Conservation (phyloP, 805 yeast species). For the Cyberlindnera xishuangbannaensis region DNA sequence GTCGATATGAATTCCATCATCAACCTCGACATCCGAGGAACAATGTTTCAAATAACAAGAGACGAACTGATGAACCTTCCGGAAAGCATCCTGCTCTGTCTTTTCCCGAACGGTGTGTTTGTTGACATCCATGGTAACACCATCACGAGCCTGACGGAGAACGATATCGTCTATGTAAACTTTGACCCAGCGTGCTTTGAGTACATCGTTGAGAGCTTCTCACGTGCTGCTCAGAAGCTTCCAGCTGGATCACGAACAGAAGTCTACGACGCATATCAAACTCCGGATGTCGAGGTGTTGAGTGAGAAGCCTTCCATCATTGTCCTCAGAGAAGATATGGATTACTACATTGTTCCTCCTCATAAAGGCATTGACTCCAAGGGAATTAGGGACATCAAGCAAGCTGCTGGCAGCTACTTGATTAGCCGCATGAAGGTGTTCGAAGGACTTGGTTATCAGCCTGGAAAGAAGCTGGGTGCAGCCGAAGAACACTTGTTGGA, state of each 20-base stretch:
- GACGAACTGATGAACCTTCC: conserved; percentile 91
- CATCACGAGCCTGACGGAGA: conserved; percentile 71
- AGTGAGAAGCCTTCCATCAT: conserved; percentile 84
- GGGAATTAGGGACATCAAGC: conserved; percentile 62
- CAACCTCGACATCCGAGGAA: conserved; percentile 72
- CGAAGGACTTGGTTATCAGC: conserved; percentile 66
- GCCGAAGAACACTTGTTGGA: conserved; percentile 94
- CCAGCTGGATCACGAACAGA: conserved; percentile 35
- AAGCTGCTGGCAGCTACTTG: conserved; percentile 65
- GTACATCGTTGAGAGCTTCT: conserved; percentile 70
- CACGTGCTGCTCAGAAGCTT: conserved; percentile 60
- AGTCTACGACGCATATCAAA: conserved; percentile 28
- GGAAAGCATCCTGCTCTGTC: conserved; percentile 77
- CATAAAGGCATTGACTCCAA: conserved; percentile 46
- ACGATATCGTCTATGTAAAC: conserved; percentile 75
- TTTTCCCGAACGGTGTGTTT: conserved; percentile 88
- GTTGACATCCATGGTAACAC: conserved; percentile 72
- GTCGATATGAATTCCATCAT: conserved; percentile 54
- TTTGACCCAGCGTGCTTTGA: conserved; percentile 84
- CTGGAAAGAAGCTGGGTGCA: conserved; percentile 58
- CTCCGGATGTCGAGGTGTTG: conserved; percentile 59
- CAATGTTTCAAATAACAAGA: conserved; percentile 67
- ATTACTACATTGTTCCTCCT: conserved; percentile 86
- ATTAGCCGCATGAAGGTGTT: conserved; percentile 57
- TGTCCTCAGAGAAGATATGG: conserved; percentile 89